These are phyloP conservation scores for Chytriomyces confervae DNA, from an alignment of 192 early-diverging fungal species.

Conservation along the genomic window DNA sequence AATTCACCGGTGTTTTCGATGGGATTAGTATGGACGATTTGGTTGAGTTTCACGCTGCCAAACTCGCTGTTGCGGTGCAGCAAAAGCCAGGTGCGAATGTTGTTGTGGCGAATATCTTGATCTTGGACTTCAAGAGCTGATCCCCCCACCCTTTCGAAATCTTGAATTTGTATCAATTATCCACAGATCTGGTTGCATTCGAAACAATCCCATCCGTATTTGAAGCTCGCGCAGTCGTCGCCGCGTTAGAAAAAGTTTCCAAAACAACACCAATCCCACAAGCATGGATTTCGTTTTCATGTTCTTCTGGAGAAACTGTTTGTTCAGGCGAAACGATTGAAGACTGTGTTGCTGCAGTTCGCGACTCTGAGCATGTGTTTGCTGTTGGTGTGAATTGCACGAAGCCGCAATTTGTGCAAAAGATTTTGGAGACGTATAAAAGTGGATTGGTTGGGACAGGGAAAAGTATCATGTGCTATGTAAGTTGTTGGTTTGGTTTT, in stretches of 20 bases:
- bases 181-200: constrained; percentile 66
- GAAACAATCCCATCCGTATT: constrained; percentile 71
- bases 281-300: constrained; percentile 68
- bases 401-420: constrained; percentile 45
- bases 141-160: constrained; percentile 5
- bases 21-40: constrained; percentile 44
- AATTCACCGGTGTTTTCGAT: constrained; percentile 71
- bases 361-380: constrained; percentile 41
- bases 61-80: constrained; percentile 41
- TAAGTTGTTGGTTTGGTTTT: neutral
- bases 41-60: constrained; percentile 59
- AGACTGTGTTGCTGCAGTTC: constrained; percentile 43
- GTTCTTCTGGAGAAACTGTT: constrained; percentile 38
- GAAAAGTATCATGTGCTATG: constrained; percentile 26
- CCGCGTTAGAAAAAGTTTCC: constrained; percentile 14
- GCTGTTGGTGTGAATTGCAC: constrained; percentile 74
- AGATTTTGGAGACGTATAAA: constrained; percentile 12
- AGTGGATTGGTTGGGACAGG: neutral
- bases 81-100: constrained; percentile 24
- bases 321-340: constrained; percentile 59
- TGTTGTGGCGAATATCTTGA: neutral
- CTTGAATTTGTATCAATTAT: neutral
- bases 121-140: neutral
- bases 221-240: constrained; percentile 60
- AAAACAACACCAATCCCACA: constrained; percentile 36